A percentile compares a stretch with the other conserved stretches of the same genome.
Conservation (phyloP, 2,329 filamentous ascomycete species). For the Furcasterigmium sp. region DNA sequence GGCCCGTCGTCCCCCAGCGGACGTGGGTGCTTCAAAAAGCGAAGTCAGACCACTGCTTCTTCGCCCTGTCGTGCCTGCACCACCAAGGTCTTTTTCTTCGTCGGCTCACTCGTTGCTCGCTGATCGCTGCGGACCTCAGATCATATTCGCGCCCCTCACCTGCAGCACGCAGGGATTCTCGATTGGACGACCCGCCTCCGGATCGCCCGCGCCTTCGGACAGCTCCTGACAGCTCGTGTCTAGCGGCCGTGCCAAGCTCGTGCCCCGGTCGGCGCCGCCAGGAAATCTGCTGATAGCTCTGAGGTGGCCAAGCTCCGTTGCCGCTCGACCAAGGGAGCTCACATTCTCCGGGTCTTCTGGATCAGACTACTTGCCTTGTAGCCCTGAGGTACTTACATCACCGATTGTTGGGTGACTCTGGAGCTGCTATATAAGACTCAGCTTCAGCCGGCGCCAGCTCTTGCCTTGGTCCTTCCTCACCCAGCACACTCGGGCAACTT, state of each 20-base stretch:
- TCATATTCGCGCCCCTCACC: not conserved
- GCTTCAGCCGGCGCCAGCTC: too few relatives aligned
- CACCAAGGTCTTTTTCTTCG: too few relatives aligned
- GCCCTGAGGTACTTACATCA: too few relatives aligned
- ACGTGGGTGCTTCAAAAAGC: not conserved
- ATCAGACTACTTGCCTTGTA: too few relatives aligned
- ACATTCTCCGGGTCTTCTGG: too few relatives aligned
- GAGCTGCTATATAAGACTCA: too few relatives aligned
- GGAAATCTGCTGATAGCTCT: not conserved
- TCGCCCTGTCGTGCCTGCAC: too few relatives aligned
- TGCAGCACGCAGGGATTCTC: not conserved
- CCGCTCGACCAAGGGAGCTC: too few relatives aligned
- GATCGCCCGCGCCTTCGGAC: not conserved
- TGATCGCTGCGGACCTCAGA: not conserved
- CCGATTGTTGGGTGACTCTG: too few relatives aligned
- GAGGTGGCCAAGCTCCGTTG: not conserved
- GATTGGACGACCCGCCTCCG: not conserved
- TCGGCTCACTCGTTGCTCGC: not conserved
- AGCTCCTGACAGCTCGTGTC: not conserved
- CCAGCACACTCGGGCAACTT: not conserved
- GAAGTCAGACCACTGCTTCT: not conserved
- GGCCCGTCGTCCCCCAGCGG: not conserved
- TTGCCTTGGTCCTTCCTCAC: not conserved
- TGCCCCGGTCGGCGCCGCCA: slow-evolving; percentile 1
- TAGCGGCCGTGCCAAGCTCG: not conserved